Evolutionary conservation across 2,329 filamentous ascomycete species (phyloP).

Genomic region (Fusarium marasasianum): DNA sequence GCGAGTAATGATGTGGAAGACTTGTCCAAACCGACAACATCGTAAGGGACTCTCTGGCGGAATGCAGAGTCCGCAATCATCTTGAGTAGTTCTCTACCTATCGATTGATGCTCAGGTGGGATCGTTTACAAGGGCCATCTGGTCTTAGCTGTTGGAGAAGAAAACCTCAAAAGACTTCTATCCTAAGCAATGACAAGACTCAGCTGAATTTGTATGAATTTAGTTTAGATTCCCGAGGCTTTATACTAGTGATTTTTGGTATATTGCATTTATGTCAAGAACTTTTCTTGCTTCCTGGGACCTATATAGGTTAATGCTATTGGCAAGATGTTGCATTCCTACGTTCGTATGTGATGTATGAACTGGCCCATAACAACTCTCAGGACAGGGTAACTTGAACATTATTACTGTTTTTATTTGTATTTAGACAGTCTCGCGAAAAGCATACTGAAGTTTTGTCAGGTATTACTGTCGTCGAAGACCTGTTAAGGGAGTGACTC

Average conservation of each 20-base stretch:
- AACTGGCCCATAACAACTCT: neutral
- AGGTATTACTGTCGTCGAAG: neutral
- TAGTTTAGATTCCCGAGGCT: neutral
- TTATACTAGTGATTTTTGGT: neutral
- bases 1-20: neutral
- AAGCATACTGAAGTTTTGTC: neutral
- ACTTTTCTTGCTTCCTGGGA: neutral
- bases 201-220: neutral
- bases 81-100: neutral
- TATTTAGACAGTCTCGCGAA: neutral
- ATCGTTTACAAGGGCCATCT: neutral
- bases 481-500: conserved; percentile 13
- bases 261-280: neutral
- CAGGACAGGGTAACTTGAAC: neutral
- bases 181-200: neutral
- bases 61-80: neutral
- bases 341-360: neutral
- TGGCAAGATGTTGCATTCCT: neutral
- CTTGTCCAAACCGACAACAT: neutral
- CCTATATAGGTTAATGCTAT: neutral
- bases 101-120: neutral
- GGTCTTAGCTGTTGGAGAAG: neutral
- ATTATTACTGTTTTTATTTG: neutral
- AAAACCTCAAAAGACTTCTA: neutral
- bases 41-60: neutral